Percentiles rank a stretch among this genome's conserved stretches.
Conservation (phyloP, 345 rosid species). For the Euclidium syriacum region DNA sequence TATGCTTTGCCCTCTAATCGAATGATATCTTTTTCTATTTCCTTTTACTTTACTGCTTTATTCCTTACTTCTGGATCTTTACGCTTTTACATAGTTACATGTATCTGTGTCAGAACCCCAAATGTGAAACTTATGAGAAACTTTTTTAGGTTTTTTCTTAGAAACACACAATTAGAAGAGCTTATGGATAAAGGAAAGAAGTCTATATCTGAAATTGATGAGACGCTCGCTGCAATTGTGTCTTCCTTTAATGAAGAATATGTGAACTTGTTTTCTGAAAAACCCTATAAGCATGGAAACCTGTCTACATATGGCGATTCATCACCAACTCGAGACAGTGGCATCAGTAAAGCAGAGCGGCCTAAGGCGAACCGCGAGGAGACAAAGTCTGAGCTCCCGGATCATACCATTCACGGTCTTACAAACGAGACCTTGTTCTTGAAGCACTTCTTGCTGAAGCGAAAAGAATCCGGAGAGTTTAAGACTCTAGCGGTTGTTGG, state of each 20-base stretch:
- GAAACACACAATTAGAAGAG: constrained; percentile 8
- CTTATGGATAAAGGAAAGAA: neutral
- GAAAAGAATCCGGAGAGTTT: constrained; percentile 19
- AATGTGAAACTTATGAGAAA: too few relatives aligned
- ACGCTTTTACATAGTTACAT: neutral
- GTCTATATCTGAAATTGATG: too few relatives aligned
- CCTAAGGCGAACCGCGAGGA: constrained; percentile 3
- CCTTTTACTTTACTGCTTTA: constrained; percentile 7
- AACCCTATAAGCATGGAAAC: constrained; percentile 4
- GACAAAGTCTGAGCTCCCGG: constrained; percentile 4
- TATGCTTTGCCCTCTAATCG: constrained; percentile 26
- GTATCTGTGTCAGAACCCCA: too few relatives aligned
- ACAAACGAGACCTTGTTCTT: constrained; percentile 21
- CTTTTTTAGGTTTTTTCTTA: neutral
- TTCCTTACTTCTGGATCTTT: constrained; percentile 16
- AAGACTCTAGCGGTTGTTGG: constrained; percentile 42
- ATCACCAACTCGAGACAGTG: neutral
- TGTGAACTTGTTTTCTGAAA: neutral
- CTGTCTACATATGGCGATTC: neutral
- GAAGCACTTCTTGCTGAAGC: constrained; percentile 24
- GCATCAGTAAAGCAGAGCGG: neutral
- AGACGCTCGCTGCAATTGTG: neutral
- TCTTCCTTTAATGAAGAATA: neutral
- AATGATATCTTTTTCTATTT: neutral
- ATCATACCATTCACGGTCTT: constrained; percentile 16